Evolutionary conservation across 176 grass and related monocot genomes (phyloP), one percentile per base, ranked within the genome.

Genomic region (Echinochloa phyllopogon): DNA sequence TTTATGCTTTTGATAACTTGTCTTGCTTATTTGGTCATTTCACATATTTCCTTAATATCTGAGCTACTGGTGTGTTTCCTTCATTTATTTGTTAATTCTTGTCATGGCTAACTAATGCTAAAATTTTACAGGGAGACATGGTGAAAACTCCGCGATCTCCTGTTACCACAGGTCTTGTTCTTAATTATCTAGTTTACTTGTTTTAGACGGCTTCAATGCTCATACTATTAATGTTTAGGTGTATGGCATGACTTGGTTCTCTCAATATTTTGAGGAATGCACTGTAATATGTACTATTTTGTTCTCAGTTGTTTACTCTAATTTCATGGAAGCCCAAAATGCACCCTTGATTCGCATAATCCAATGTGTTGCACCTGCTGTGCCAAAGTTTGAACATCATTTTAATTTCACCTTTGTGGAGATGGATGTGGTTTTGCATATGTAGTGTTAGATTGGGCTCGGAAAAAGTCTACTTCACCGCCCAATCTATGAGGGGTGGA

Each of bases 71-170:
- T 48, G 49, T 71, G 21, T 16, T 80, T 86, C 24, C 60, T 78
- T 13, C 43, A 75, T 86, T 74, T 81, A 49, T 62, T 43, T 76
- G 17, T 27, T 65, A 71, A 33, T 62, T 60, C 47, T 77, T 82
- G 40, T 74, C 41, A 69, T 67, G 29, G 21, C 64, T 84, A 20
- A 65, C 79, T 59, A 74, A 63, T 88, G 82, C 59, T 76, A 81
- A 78, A 76, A 69, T 91, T 69, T 86, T 86, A 40, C 87, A 92
- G 87, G 91, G 84, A 47, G 85, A 78, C 64, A 94, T 97, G 92
- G 89, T 75, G 72, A 92, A 87, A 81, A 94, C 51, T 86, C 91
- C 91, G 29, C 75, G 87, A 44, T 94, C 94, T 88, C 72, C 84
- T 83, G 82, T 89, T 78, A 81, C 89, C 25, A 93, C 94, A 89